A percentile compares a stretch with the other conserved stretches of the same genome.
Conservation (phyloP, 495 filamentous ascomycete genomes). For the Pyrenopolyporus hunteri region DNA sequence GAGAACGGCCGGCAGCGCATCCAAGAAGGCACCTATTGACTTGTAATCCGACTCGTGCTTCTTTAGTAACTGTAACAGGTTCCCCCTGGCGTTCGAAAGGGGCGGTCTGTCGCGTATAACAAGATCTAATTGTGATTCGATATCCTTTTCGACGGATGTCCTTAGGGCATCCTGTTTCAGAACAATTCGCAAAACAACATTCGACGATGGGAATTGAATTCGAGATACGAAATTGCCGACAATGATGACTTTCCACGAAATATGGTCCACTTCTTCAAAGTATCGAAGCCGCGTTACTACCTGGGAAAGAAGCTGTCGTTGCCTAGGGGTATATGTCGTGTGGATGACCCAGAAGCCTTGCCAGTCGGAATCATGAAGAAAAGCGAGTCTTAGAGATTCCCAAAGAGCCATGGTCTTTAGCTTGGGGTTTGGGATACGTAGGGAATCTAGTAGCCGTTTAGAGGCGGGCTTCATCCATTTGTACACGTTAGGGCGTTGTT, state of each 20-base stretch:
- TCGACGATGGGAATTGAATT: not conserved
- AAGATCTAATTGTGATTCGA: not conserved
- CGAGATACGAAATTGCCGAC: not conserved
- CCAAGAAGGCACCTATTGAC: not conserved
- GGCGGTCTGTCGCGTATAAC: not conserved
- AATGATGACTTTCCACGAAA: conserved; percentile 17
- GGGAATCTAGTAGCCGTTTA: not conserved
- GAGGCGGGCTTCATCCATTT: not conserved
- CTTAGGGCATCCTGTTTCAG: not conserved
- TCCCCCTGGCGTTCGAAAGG: not conserved
- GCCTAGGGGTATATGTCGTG: not conserved
- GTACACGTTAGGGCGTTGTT: not conserved
- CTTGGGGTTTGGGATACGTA: not conserved
- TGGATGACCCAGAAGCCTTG: conserved; percentile 18
- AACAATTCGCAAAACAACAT: not conserved
- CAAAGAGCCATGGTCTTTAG: not conserved
- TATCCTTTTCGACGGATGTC: conserved; percentile 2
- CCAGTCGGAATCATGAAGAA: not conserved
- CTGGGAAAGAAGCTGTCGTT: not conserved
- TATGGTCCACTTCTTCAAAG: not conserved
- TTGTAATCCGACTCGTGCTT: conserved; percentile 2
- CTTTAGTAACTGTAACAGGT: not conserved
- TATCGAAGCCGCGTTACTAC: conserved; percentile 1
- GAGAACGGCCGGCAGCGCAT: not conserved
- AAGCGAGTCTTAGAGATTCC: conserved; percentile 9